Evolutionary conservation across 805 yeast species (phyloP).

Genomic region (Ogataea allantospora): DNA sequence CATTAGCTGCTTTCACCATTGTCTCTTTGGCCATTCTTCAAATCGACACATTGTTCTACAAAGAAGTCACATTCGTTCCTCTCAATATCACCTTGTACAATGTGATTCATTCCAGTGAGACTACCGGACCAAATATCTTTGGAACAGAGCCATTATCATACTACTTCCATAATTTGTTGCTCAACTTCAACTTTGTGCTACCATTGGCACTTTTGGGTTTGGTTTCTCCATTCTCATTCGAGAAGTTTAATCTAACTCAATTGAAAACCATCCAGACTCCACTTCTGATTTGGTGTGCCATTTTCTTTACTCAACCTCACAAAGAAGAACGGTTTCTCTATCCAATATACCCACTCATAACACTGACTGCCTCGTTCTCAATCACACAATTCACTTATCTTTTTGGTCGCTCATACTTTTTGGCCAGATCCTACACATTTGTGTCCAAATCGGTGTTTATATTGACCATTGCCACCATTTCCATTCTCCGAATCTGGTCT

Average conservation of each 20-base stretch:
- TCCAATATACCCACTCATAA: constrained; percentile 74
- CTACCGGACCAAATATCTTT: constrained; percentile 85
- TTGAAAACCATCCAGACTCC: constrained; percentile 43
- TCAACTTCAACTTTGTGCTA: constrained; percentile 68
- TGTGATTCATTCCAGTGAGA: constrained; percentile 63
- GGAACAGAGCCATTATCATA: constrained; percentile 80
- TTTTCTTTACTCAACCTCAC: constrained; percentile 78
- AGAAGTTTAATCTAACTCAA: constrained; percentile 13
- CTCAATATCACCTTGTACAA: constrained; percentile 81
- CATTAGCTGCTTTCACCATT: constrained; percentile 16
- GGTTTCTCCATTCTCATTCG: constrained; percentile 27
- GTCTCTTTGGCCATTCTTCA: constrained; percentile 23
- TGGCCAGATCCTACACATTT: constrained; percentile 13
- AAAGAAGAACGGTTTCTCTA: constrained; percentile 91
- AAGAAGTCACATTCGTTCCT: constrained; percentile 64
- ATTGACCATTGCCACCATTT: constrained; percentile 26
- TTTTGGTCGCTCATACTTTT: constrained; percentile 14
- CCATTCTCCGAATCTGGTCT: constrained; percentile 56
- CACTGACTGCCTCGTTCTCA: constrained; percentile 59
- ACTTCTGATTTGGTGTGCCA: constrained; percentile 59
- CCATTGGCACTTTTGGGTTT: constrained; percentile 42
- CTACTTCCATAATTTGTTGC: constrained; percentile 62
- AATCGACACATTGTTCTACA: constrained; percentile 64
- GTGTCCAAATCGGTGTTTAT: constrained; percentile 13
- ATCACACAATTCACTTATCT: constrained; percentile 19